Evolutionary conservation across 2,329 filamentous ascomycete genomes (phyloP), one percentile per base, ranked within the genome.

Genomic region (Fusarium tupiense): DNA sequence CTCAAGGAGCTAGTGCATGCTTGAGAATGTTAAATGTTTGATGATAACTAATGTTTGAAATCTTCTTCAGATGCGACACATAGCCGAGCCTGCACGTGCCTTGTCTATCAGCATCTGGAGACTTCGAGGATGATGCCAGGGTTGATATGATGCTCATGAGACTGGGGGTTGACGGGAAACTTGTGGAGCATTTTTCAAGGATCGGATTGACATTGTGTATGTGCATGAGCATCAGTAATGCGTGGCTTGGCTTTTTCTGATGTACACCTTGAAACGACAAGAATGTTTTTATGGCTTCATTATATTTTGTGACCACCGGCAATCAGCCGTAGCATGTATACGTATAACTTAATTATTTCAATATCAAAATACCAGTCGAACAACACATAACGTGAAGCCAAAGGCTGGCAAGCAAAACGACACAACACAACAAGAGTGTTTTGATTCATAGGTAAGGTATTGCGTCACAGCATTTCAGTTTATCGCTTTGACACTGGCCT

Each of bases 1-100:
- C 83, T 98, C 77, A 88, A 85, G 72, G 86, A 95, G 80, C 80
- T 98, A 72, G 89, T 96, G 35, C 72, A 80, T 57, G 77, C 72
- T 63, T 79, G 72, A 78, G 52, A 22, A 22, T 22, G 26, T 20
- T 35, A 46, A 20, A 22, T 13, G 20, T 26, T 43, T 33, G 17
- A 58, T 60, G 62, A 61, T 49, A 50, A 52, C 33, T 35, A 35
- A 35, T 44, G 38, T 14, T 8, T 49, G 43, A 31, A 33, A 46
- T 31, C 35, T 53, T 16, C n/a, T 57, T 38, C 57, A 60, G 49
- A 40, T 38, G 31, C 33, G 31, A 49, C 38, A 43, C 54, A 44
- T 26, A 29, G 20, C 38, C 22, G 41, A 68, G 44, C 37, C 29
- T 43, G 57, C 61, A 73, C 66, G 64, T 73, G 65, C 46, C 53